Evolutionary conservation across 805 yeast genomes (phyloP), one percentile per base, ranked within the genome.

Genomic region (Maudiozyma bulderi): DNA sequence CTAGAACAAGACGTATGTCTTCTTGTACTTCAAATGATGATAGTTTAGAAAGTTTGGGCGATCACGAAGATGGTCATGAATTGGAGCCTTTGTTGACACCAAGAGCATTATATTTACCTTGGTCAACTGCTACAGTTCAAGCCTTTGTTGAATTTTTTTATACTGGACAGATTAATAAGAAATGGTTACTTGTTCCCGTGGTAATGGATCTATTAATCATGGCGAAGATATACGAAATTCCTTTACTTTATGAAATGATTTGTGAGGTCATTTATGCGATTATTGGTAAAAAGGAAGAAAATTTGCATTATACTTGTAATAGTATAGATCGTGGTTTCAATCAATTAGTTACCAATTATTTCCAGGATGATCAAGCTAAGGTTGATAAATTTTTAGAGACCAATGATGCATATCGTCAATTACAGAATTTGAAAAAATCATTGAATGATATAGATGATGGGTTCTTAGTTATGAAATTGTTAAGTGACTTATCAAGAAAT

Each of bases 91-190:
- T 82, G 35, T 69, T 78, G 49, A 73, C 82, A 37, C 93, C 95
- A 13, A 71, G 95, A 52, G 73, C 80, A 14, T 60, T 86, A 30
- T 84, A 81, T 54, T 61, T 86, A 53, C 93, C 95, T 3, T 83
- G 81, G 66, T 62, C 80, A 2, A 78, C 82, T 1, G 61, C 68
- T 0, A 76, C 87, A 0, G 77, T 84, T 13, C 73, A 73, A 49
- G 88, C 88, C 2, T 76, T 84, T 54, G 70, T 82, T 30, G 93
- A 85, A 59, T 86, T 80, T 61, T 70, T 86, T 48, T 84, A 82
- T 57, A 85, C 90, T 5, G 95, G 93, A 1, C 89, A 84, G 62
- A 77, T 86, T 26, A 87, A 87, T 29, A 78, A 82, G 47, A 81
- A 77, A 56, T 84, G 91, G 91, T 65, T 73, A n/a, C 65, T 85